Percentiles rank a stretch among this genome's conserved stretches.
phyloP scores from a whole-genome alignment of 495 filamentous ascomycete genomes.

The Penicillium pulvis region DNA sequence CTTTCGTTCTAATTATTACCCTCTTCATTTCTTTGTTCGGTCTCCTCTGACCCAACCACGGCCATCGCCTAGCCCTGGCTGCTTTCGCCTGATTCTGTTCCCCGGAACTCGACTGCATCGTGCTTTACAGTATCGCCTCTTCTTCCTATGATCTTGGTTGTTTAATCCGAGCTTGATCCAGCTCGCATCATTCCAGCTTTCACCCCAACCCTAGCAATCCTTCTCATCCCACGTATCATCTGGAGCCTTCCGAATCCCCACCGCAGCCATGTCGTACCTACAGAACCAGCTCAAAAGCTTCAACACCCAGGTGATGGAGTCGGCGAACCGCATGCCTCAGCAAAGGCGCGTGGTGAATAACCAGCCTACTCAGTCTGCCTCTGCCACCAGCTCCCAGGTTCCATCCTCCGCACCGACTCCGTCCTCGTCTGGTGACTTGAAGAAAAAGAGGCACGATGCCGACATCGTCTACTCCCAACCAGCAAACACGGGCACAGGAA shows the following conservation, averaged over 20 bases:
- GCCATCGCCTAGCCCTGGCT: background rate
- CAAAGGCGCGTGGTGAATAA: constrained; percentile 44
- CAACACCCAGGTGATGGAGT: constrained; percentile 49
- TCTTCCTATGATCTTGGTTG: background rate
- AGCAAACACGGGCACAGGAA: constrained; percentile 71
- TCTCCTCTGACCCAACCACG: background rate
- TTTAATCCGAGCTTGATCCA: constrained; percentile 12
- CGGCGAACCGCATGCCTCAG: constrained; percentile 44
- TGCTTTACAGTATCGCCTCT: background rate
- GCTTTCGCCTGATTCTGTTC: background rate
- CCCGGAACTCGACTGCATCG: background rate
- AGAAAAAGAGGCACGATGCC: constrained; percentile 60
- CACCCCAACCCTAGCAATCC: background rate
- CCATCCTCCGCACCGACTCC: constrained; percentile 45
- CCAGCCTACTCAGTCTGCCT: constrained; percentile 25
- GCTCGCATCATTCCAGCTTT: constrained; percentile 6
- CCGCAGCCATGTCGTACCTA: constrained; percentile 47
- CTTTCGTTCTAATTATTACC: background rate
- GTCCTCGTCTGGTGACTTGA: constrained; percentile 45
- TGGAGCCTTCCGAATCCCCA: background rate
- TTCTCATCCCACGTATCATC: constrained; percentile 8
- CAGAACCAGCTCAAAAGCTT: constrained; percentile 51
- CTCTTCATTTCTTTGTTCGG: background rate
- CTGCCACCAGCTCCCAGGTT: constrained; percentile 41
- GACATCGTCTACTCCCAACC: constrained; percentile 77